Evolutionary conservation across 208 protist species (phyloP), one percentile per base, ranked within the genome.

Genomic region (Porcisia deanei): DNA sequence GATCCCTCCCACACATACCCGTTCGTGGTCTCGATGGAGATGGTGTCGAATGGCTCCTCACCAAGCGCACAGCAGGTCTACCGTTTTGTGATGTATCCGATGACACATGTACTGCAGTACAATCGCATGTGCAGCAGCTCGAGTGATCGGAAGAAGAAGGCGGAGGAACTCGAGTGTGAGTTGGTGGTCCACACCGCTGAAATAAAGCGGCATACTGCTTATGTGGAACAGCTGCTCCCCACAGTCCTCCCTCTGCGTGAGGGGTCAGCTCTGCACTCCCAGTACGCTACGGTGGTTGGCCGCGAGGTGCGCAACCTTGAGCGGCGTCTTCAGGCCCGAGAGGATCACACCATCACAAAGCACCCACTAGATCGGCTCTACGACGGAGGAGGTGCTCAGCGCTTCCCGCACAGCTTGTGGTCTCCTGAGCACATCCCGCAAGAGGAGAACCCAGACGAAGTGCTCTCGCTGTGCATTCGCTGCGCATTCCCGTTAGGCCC

Each of bases 291-390:
- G 88, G 73, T 83, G 18, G 73, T 88, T 7, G 71, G 79, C 0
- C 84, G 87, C 37, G 86, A 93, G 67, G 88, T 94, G 74, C 84
- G 86, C 55, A 74, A 82, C 73, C 71, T 92, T 18, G 89, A 94
- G 81, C 82, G 84, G 10, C 67, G 87, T n/a, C 69, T 95, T 9
- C 76, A 87, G 58, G 78, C 82, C 20, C 82, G 87, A 30, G 74
- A 71, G 67, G 71, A 69, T 81, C 71, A 76, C 34, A 70, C 81
- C 8, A 77, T 77, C 55, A 59, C 65, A 45, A 93, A 91, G 75
- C 88, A 97, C 81, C 90, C 87, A 22, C 85, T 98, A 30, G 94
- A 97, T 76, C 47, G 67, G 54, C 77, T 97, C 18, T 97, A 98
- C 83, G 86, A 95, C 45, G 89, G 90, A 22, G 94, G 92, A 52